Evolutionary conservation across 106 monocot species (phyloP), one percentile per base, ranked within the genome.

Genomic region (Acorus calamus): DNA sequence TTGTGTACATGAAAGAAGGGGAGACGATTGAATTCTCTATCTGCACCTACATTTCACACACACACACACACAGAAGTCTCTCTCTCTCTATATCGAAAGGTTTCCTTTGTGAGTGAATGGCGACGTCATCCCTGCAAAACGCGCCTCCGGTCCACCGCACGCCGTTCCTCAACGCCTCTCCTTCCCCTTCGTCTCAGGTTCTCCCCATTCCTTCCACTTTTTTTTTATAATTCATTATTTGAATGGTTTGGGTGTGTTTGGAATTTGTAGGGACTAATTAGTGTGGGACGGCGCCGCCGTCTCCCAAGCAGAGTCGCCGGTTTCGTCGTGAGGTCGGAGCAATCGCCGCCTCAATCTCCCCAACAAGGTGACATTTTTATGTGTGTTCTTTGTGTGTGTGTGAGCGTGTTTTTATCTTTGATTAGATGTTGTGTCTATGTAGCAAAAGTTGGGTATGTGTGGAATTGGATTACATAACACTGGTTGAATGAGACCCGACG

Each of bases 131-230:
- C 12, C 63, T 80, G 0, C 64, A 74, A 7, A 69, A 47, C 57
- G 42, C 55, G 10, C 64, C 69, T 8, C 50, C 73, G 57, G 43
- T 59, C 45, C 63, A 75, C 11, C 55, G 75, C 53, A 13, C 71
- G 10, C 62, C 63, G 14, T 67, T 71, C 52, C 59, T 70, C 10
- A 80, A 49, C 45, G 28, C 62, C 60, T 53, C 75, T 13, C 42
- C 69, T 49, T 51, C 62, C 69, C 13, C n/a, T 52, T 7, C 50
- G 47, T 46, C 63, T 48, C 63, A 73, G 68, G 78, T 73, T 45
- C 14, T 53, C 28, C 28, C 28, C 28, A 28, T 28, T 28, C 28
- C 4, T 62, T 69, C 5, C 50, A 4, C 1, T 46, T 66, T 11
- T 9, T 7, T 12, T 41, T 55, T 54, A 4, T 50, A 11, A 6